Percentiles rank a stretch among this genome's conserved stretches.
Evolutionary conservation across 345 rosid species (phyloP).

Genomic region (Melastoma malabathricum): DNA sequence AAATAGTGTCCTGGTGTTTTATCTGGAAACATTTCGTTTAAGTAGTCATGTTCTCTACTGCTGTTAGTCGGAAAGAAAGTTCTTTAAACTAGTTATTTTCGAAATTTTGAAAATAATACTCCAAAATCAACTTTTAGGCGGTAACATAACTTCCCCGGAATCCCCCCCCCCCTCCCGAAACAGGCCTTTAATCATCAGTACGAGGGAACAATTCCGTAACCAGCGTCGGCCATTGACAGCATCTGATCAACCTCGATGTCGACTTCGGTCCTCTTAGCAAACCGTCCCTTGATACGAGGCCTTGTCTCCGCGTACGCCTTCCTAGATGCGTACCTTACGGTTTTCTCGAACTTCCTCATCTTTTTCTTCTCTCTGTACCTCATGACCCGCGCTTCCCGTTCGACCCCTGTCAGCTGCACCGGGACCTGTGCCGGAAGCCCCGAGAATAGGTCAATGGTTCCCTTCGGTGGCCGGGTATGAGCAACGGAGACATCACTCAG

Average conservation of each 20-base stretch:
- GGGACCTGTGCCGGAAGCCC: constrained; percentile 40
- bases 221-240: constrained; percentile 44
- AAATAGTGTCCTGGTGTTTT: no score
- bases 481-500: constrained; percentile 44
- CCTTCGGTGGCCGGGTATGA: constrained; percentile 34
- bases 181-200: no score
- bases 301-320: constrained; percentile 95
- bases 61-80: no score
- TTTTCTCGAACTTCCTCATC: constrained; percentile 76
- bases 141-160: no score
- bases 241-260: constrained; percentile 54
- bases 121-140: no score
- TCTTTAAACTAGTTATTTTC: no score
- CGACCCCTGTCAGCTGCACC: constrained; percentile 56
- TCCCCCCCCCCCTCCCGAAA: no score
- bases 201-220: constrained; percentile 70
- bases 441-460: constrained; percentile 46
- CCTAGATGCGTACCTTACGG: constrained; percentile 94
- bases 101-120: no score
- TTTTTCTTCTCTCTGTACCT: constrained; percentile 97
- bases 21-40: no score
- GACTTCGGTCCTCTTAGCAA: constrained; percentile 60
- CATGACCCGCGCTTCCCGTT: constrained; percentile 80
- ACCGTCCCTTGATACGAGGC: constrained; percentile 85
- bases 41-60: no score